Evolutionary conservation across 2,329 filamentous ascomycete species (phyloP), one percentile per base, ranked within the genome.

Genomic region (Aspergillus bombycis): DNA sequence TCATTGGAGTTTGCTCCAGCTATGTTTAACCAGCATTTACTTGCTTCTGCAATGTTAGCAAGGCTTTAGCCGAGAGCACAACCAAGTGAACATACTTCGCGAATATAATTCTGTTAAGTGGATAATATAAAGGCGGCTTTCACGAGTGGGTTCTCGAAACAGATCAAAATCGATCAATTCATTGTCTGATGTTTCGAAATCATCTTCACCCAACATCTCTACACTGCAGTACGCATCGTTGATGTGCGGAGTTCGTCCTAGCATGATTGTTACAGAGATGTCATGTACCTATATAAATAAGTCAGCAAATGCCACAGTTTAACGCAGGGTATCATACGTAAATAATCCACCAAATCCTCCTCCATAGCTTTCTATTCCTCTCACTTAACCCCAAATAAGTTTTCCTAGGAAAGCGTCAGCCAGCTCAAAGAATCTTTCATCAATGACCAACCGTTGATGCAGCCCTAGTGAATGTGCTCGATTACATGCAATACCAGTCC

Each of bases 401-500:
- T 19, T 50, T 50, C 23, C 46, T 50, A 1, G 1, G 7, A 9
- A 30, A 10, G 8, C 16, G 46, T 50, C 26, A 50, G 46, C 16
- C 14, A 26, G 26, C 16, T 16, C 46, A 28, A 12, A n/a, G 23
- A 26, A 50, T 50, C 11, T n/a, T 2, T 12, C 23, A 19, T 28
- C 6, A 16, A 28, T 12, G 26, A 50, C 46, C 26, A 50, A 50
- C 46, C 46, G 8, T 30, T 50, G 46, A 30, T 50, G 62, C 46
- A 64, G 30, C 16, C 62, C 58, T 2, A 64, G 48, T 23, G 58
- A 48, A 32, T 64, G 62, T 19, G 62, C 62, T 55, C 61, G 55
- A 38, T 38, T 23, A 11, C 60, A 55, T 23, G 45, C 50, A 3
- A 64, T n/a, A 23, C 62, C 58, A 7, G 45, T 38, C 62, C 62